Base-by-base conservation (phyloP, 208 protist genomes). In the Wallacemonas collosoma region DNA sequence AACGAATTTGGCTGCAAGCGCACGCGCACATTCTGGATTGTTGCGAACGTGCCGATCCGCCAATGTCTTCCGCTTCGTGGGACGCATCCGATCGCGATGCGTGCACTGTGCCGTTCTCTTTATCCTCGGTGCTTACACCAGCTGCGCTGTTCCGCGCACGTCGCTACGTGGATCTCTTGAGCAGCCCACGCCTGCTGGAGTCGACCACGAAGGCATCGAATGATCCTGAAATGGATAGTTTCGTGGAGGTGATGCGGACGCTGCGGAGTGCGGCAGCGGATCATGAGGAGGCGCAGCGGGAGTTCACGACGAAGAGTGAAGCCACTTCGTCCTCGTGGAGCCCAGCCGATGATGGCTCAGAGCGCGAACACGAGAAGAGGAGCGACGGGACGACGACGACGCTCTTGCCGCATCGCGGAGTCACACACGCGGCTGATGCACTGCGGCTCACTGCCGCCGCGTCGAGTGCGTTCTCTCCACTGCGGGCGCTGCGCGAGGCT, bases 61-160 rank as follows among this genome's bases (percentile, higher is more conserved):
- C 26, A 26, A 26, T 26, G 26, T 26, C 26, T 26, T 26, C 26
- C 26, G 26, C 26, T 26, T 26, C 26, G 26, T 0, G 47, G 35
- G 62, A 51, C 0, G 54, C 57, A 35, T 43, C 9, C 39, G 7
- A 15, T 63, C 1, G 44, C 55, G 17, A 57, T 17, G 15, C 36
- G 36, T 15, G 62, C 57, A 38, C 14, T 54, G 15, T 7, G 40
- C 36, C 7, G 71, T 47, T n/a, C 17, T 55, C 39, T 36, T 56
- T 35, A 47, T 15, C 66, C n/a, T 64, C 65, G 12, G 26, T 43
- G 41, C 17, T 47, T 11, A 75, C 82, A 48, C 77, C 80, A 6
- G 58, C 68, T 6, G 71, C 77, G 57, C 78, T 91, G 57, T 75
- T 72, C 58, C 86, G 76, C 50, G 76, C 67, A 43, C 72, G 80